Percentiles rank a stretch among this genome's conserved stretches.
These are phyloP conservation scores for Beta lomatogona DNA, from an alignment of 179 eudicot genomes.

Conservation along the genomic window DNA sequence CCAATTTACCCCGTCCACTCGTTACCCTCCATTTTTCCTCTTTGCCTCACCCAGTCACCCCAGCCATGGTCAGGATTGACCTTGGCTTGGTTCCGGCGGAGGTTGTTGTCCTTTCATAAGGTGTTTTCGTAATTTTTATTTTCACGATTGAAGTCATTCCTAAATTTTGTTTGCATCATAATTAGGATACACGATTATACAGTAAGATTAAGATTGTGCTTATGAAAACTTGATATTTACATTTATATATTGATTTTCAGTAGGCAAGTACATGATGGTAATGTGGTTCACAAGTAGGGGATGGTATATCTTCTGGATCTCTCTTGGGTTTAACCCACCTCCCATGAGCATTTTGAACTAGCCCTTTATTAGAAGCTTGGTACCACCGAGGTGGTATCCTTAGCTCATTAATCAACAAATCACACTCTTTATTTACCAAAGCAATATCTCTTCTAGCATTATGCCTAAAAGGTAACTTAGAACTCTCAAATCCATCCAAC, in stretches of 20 bases:
- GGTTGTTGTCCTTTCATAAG: too few relatives aligned
- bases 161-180: neutral
- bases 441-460: slow-evolving; percentile 68
- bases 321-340: slow-evolving; percentile 83
- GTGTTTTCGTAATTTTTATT: too few relatives aligned
- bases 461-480: slow-evolving; percentile 40
- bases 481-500: slow-evolving; percentile 55
- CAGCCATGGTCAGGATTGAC: too few relatives aligned
- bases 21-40: too few relatives aligned
- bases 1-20: too few relatives aligned
- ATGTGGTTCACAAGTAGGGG: slow-evolving; percentile 33
- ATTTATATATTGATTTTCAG: neutral
- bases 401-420: slow-evolving; percentile 67
- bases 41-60: too few relatives aligned
- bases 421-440: slow-evolving; percentile 71
- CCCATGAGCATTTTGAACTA: slow-evolving; percentile 57
- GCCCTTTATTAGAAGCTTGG: slow-evolving; percentile 63
- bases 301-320: slow-evolving; percentile 71
- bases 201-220: neutral
- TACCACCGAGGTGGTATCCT: slow-evolving; percentile 70
- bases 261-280: slow-evolving; percentile 10
- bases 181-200: neutral
- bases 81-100: too few relatives aligned
- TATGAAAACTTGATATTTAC: neutral
- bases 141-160: too few relatives aligned